Base-by-base conservation (phyloP, 257 asterid genomes). In the Petrea volubilis region DNA sequence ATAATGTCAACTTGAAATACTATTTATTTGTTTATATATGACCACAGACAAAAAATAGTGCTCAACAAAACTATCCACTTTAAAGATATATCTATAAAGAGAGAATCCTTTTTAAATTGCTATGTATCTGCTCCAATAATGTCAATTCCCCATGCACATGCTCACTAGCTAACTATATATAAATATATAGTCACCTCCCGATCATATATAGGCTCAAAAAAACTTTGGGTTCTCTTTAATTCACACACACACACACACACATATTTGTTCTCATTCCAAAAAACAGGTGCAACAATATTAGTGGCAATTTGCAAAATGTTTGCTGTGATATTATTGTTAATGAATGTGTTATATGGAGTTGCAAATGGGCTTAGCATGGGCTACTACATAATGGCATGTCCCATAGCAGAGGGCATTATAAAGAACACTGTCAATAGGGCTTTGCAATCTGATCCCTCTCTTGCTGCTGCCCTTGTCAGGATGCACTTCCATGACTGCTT, bases 401-500 rank as follows among this genome's bases (percentile, higher is more conserved):
- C 97, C 0, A 53, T 85, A 34, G 97, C 90, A 11, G 97, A 89
- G 6, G 28, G 17, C 10, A 67, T 87, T 12, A 59, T 94, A 4
- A 82, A 77, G 72, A 69, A 85, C 21, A 77, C 83, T 33, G 96
- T 94, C 0, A 79, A 71, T 40, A 78, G 40, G 10, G 97, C 97
- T 69, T 40, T 91, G 70, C 83, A 71, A 21, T 31, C 85, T 64
- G 98, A 94, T 78, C 95, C 93, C 14, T 85, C 97, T 17, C 90
- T 94, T 61, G 95, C 97, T 3, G 98, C 96, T 17, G 90, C 69
- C 8, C 97, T 94, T 66, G 2, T 94, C 20, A 70, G 97, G 72
- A 89, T 94, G 97, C 97, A 94, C 71, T 94, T 94, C 67, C 98
- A 94, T n/a, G 98, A 94, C 77, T 94, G 98, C 83, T 94, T 94